Percentiles rank a stretch among this genome's conserved stretches.
Evolutionary conservation across 2,329 filamentous ascomycete genomes (phyloP).

Genomic region (Drechslerella dactyloides): DNA sequence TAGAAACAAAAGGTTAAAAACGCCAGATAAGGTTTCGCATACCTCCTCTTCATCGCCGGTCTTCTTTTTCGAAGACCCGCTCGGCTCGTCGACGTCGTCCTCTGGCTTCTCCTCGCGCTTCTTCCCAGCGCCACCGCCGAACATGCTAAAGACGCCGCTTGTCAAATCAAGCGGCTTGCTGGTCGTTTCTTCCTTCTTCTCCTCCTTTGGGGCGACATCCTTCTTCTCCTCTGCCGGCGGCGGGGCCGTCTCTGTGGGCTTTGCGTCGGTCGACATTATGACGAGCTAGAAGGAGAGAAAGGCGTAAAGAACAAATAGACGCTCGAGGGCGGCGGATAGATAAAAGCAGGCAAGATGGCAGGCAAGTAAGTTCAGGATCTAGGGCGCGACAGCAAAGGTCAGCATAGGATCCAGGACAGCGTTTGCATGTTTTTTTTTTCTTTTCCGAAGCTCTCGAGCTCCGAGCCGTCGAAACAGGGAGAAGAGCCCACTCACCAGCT

Average conservation of each 20-base stretch:
- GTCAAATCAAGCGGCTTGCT: slow-evolving; percentile 35
- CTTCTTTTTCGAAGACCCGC: slow-evolving; percentile 62
- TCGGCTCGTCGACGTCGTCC: slow-evolving; percentile 68
- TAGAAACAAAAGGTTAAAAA: too few relatives aligned
- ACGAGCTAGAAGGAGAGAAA: background rate
- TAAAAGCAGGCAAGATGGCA: too few relatives aligned
- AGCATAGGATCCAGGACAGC: background rate
- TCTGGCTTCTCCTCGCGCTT: slow-evolving; percentile 86
- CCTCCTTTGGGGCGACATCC: slow-evolving; percentile 43
- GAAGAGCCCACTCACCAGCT: slow-evolving; percentile 14
- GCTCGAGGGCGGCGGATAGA: slow-evolving; percentile 9
- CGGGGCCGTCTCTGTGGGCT: slow-evolving; percentile 51
- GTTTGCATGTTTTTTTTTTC: slow-evolving; percentile 25
- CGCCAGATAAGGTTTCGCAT: slow-evolving; percentile 9
- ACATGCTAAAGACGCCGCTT: slow-evolving; percentile 86
- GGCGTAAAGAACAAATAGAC: background rate
- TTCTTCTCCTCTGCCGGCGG: slow-evolving; percentile 39
- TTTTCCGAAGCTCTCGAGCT: slow-evolving; percentile 4
- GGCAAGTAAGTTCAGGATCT: background rate
- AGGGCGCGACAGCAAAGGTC: background rate
- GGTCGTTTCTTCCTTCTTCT: slow-evolving; percentile 39
- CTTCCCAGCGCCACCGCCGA: slow-evolving; percentile 96
- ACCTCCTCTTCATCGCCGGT: slow-evolving; percentile 64
- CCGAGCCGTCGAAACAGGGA: background rate
- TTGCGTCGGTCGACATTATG: slow-evolving; percentile 51